Evolutionary conservation across 495 filamentous ascomycete species (phyloP).

Genomic region (Penicillium atrosanguineum): DNA sequence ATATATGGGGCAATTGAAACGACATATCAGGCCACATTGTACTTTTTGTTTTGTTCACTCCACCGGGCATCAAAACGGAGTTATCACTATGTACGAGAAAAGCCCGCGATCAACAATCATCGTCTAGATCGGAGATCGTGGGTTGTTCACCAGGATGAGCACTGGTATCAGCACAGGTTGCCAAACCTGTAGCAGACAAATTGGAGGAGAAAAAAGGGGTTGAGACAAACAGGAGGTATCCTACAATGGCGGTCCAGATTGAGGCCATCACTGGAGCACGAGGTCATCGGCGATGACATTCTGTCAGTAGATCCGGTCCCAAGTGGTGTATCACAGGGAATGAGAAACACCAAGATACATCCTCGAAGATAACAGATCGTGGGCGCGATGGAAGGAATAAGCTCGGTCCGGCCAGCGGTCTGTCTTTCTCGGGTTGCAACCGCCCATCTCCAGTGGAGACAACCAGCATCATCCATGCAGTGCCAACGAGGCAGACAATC

Average conservation of each 20-base stretch:
- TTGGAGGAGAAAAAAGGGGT: background rate
- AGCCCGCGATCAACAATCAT: background rate
- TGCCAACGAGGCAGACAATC: background rate
- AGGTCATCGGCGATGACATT: background rate
- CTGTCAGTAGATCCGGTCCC: background rate
- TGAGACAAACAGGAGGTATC: background rate
- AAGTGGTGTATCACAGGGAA: background rate
- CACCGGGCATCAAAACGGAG: constrained; percentile 17
- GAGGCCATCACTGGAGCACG: background rate
- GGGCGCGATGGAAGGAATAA: background rate
- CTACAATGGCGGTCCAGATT: background rate
- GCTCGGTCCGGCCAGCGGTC: constrained; percentile 15
- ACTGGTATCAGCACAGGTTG: background rate
- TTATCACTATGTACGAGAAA: constrained; percentile 26
- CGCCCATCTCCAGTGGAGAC: constrained; percentile 1
- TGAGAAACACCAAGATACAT: background rate
- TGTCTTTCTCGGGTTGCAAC: constrained; percentile 9
- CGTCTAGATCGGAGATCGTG: background rate
- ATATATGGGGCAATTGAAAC: background rate
- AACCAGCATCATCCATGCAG: constrained; percentile 5
- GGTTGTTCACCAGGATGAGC: background rate
- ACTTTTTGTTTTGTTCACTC: constrained; percentile 24
- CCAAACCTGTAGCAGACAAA: background rate
- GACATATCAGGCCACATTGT: constrained; percentile 5
- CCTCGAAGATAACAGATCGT: background rate